Percentiles rank a stretch among this genome's conserved stretches.
phyloP scores from a whole-genome alignment of 345 rosid species.

The Eucalyptus cloeziana region DNA sequence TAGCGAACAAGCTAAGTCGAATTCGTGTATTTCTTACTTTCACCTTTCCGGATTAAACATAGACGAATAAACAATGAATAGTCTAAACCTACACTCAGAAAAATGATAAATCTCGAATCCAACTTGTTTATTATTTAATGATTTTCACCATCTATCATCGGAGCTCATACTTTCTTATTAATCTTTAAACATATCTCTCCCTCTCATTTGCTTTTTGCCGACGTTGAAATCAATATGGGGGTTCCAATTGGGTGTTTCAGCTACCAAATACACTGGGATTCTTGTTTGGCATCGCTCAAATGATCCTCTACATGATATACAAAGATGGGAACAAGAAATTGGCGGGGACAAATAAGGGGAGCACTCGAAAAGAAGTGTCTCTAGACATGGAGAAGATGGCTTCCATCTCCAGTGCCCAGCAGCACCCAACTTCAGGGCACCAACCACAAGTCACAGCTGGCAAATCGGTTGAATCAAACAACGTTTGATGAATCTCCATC shows the following conservation, averaged over 20 bases:
- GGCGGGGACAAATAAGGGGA: background rate
- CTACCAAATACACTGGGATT: slow-evolving; percentile 44
- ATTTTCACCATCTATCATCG: background rate
- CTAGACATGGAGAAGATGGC: background rate
- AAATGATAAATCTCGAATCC: background rate
- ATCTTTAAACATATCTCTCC: background rate
- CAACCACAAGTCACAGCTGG: background rate
- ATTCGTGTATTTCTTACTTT: background rate
- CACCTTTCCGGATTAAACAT: background rate
- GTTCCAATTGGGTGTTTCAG: slow-evolving; percentile 10
- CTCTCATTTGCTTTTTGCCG: background rate
- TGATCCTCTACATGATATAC: slow-evolving; percentile 59
- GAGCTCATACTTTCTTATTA: background rate
- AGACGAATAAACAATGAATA: background rate
- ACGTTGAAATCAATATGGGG: background rate
- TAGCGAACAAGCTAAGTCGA: background rate
- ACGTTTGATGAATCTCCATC: background rate
- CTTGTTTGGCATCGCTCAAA: slow-evolving; percentile 51
- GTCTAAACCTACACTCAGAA: background rate
- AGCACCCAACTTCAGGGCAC: background rate
- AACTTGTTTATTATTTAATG: background rate
- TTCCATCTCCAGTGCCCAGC: background rate
- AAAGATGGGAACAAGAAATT: slow-evolving; percentile 10
- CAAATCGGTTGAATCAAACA: background rate
- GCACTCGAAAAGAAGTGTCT: background rate